Percentiles rank a stretch among this genome's conserved stretches.
These are phyloP conservation scores for Phytopythium kandeliae DNA, from an alignment of 352 stramenopile genomes.

Conservation along the genomic window DNA sequence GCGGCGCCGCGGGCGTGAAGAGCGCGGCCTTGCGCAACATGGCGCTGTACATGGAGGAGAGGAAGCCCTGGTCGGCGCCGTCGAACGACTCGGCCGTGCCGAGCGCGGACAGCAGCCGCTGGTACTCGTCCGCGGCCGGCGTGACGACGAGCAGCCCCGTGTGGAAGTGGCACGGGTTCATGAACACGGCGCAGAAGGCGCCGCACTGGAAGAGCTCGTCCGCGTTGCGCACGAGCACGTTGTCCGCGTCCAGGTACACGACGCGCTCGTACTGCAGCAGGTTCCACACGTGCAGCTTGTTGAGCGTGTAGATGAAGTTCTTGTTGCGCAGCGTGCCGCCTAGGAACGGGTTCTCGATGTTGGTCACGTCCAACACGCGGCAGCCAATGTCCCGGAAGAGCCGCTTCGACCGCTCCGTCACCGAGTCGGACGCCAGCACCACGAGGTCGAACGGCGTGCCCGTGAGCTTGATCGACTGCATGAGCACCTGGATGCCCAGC, in stretches of 20 bases:
- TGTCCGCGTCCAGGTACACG: conserved; percentile 90
- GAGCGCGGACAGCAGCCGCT: conserved; percentile 58
- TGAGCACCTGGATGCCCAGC: conserved; percentile 75
- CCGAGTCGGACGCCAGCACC: conserved; percentile 80
- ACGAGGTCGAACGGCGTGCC: conserved; percentile 80
- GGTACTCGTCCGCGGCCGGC: conserved; percentile 61
- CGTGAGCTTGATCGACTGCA: conserved; percentile 85
- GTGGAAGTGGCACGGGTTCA: conserved; percentile 90
- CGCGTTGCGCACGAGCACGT: conserved; percentile 84
- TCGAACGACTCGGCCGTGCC: conserved; percentile 66
- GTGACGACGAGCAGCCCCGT: conserved; percentile 83
- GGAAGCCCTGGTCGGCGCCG: conserved; percentile 80
- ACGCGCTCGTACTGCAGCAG: conserved; percentile 88
- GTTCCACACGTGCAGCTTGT: conserved; percentile 90
- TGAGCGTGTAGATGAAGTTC: conserved; percentile 89
- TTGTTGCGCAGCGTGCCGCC: conserved; percentile 76
- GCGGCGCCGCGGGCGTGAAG: conserved; percentile 50
- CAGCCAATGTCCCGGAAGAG: conserved; percentile 81
- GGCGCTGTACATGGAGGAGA: conserved; percentile 84
- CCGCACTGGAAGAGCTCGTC: conserved; percentile 87
- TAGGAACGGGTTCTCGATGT: conserved; percentile 86
- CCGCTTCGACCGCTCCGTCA: conserved; percentile 65
- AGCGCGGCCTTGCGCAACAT: conserved; percentile 65
- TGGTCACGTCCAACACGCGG: conserved; percentile 77
- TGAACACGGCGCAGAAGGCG: conserved; percentile 86